Evolutionary conservation across 495 filamentous ascomycete species (phyloP).

Genomic region (Tuber umbilicatum): DNA sequence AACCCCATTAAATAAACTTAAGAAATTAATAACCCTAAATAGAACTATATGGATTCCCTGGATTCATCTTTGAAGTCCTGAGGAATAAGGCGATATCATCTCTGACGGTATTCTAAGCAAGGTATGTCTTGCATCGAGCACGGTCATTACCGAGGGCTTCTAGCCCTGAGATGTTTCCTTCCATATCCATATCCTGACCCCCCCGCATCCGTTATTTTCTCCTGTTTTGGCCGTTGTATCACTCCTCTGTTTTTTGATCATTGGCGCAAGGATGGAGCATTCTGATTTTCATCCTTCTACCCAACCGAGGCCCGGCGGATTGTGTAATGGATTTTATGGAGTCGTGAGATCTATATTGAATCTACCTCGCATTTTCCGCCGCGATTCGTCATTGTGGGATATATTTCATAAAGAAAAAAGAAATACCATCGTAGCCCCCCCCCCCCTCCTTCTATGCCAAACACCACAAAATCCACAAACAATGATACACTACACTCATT

Average conservation of each 20-base stretch:
- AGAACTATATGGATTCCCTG: conserved; percentile 88
- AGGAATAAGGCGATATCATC: conserved; percentile 86
- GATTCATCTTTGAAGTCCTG: conserved; percentile 88
- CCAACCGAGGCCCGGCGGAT: neutral
- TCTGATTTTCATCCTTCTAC: neutral
- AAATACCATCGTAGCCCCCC: neutral
- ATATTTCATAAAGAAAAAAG: neutral
- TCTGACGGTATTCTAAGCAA: conserved; percentile 70
- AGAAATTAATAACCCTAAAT: conserved; percentile 66
- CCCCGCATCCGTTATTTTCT: neutral
- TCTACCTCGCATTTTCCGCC: neutral
- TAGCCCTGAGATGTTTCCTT: neutral
- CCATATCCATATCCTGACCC: neutral
- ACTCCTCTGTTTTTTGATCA: neutral
- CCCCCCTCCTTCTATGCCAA: neutral
- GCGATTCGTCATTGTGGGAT: neutral
- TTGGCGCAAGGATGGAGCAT: neutral
- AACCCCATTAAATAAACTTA: conserved; percentile 42
- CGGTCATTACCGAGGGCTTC: neutral
- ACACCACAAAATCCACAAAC: neutral
- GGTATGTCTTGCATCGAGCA: neutral
- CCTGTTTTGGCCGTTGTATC: neutral
- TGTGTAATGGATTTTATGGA: neutral
- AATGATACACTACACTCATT: neutral
- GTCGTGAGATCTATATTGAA: neutral